Evolutionary conservation across 2,329 filamentous ascomycete species (phyloP), one percentile per base, ranked within the genome.

Genomic region (Curvularia spicifera): DNA sequence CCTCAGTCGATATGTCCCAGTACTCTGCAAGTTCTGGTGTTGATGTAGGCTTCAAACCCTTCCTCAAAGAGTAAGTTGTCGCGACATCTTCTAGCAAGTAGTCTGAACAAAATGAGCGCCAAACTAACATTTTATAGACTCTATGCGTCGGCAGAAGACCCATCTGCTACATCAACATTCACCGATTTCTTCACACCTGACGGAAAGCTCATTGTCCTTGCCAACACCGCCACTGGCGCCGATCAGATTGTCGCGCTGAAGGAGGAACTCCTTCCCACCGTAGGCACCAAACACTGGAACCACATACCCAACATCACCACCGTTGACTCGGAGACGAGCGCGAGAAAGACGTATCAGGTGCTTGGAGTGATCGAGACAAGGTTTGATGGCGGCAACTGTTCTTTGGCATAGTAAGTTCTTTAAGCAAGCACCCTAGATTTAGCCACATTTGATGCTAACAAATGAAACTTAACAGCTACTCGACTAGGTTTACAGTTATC

Each of bases 331-430:
- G 45, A 55, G 29, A 55, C 52, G 5, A 35, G 15, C 12, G 28
- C 52, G 3, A 18, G 43, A 15, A 55, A 55, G 45, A 50, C 45
- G 0, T 55, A 55, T 12, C 45, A 55, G 52, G 52, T 55, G 28
- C 52, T 55, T n/a, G 52, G 52, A 43, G 28, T 50, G 13, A 55
- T 55, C 18, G 45, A 55, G 22, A 43, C 45, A 18, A 49, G 8
- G 5, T 55, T 49, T 42, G 52, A 55, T 18, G 52, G 52, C 13
- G 52, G 52, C 37, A 55, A 55, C 28, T 55, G 52, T 20, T 55
- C 52, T 55, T 37, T 44, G 37, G 52, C 52, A 26, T 55, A 55
- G 52, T 55, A 55, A 4, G 52, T 44, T 31, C 37, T 31, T 22
- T 4, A 50, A 35, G 15, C n/a, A 12, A 31, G 9, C n/a, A 49